These are phyloP conservation scores for Candida incommunis DNA, from an alignment of 805 yeast species.

Conservation along the genomic window DNA sequence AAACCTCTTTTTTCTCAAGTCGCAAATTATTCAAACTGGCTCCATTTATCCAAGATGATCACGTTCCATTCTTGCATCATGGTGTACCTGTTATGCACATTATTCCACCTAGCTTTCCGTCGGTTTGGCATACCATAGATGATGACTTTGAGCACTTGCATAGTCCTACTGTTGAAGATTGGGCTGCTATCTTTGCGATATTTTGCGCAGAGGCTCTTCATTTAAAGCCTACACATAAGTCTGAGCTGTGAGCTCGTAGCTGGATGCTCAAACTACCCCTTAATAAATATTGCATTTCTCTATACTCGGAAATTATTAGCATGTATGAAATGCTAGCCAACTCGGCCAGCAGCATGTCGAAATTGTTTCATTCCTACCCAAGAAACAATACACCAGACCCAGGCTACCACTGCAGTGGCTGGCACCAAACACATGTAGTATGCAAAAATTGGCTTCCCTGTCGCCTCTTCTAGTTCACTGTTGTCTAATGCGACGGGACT, in stretches of 20 bases:
- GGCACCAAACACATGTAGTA: constrained; percentile 25
- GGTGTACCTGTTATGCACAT: constrained; percentile 38
- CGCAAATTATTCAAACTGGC: constrained; percentile 9
- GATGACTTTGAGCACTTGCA: constrained; percentile 34
- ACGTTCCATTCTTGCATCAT: constrained; percentile 32
- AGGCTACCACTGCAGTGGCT: constrained; percentile 25
- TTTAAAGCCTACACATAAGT: background rate
- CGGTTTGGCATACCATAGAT: constrained; percentile 35
- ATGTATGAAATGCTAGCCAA: too few species aligned
- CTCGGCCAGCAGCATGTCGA: constrained; percentile 39
- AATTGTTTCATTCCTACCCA: constrained; percentile 76
- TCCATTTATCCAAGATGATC: constrained; percentile 34
- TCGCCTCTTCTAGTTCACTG: constrained; percentile 12
- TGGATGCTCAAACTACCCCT: background rate
- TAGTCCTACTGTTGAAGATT: constrained; percentile 26
- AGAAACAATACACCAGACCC: constrained; percentile 61
- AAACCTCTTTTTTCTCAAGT: constrained; percentile 8
- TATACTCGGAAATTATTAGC: too few species aligned
- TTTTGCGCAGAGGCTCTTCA: background rate
- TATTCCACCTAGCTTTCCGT: constrained; percentile 39
- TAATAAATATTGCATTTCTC: background rate
- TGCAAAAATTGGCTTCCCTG: constrained; percentile 25
- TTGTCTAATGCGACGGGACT: constrained; percentile 5
- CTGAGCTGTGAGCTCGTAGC: too few species aligned
- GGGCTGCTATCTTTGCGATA: constrained; percentile 21